phyloP scores from a whole-genome alignment of 768 basidiomycete species.

The Cyathus striatus region DNA sequence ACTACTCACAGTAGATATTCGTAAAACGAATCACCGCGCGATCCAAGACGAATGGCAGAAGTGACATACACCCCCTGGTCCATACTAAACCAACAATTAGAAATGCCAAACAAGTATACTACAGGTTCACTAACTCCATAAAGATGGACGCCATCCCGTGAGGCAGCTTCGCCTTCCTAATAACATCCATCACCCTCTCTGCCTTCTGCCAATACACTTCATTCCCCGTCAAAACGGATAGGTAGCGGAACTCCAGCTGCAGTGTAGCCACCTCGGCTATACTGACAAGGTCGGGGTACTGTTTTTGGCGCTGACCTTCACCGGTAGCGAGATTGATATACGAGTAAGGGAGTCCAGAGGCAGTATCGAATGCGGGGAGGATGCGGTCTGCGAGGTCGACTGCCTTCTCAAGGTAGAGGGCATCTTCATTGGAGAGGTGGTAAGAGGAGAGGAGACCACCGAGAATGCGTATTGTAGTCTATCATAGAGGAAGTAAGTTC shows the following conservation, averaged over 20 bases:
- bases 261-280: constrained; percentile 87
- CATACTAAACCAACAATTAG: constrained; percentile 17
- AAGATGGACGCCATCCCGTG: constrained; percentile 84
- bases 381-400: constrained; percentile 84
- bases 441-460: constrained; percentile 88
- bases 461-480: constrained; percentile 91
- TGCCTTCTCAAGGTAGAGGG: constrained; percentile 71
- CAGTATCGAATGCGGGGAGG: constrained; percentile 76
- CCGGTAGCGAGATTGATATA: constrained; percentile 66
- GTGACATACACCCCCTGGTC: constrained; percentile 40
- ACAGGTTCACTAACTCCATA: constrained; percentile 50
- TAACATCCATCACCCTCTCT: constrained; percentile 72
- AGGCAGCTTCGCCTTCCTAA: constrained; percentile 56
- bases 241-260: constrained; percentile 87
- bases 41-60: constrained; percentile 83
- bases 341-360: constrained; percentile 77
- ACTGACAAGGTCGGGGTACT: constrained; percentile 60
- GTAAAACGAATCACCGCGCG: constrained; percentile 91
- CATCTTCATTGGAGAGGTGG: constrained; percentile 65
- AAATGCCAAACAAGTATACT: background rate
- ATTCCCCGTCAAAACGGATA: constrained; percentile 75
- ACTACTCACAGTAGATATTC: constrained; percentile 72
- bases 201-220: constrained; percentile 77
- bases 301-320: constrained; percentile 53
- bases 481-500: background rate